Conservation (phyloP, 441 rosid species). For the Erysimum pusillum region DNA sequence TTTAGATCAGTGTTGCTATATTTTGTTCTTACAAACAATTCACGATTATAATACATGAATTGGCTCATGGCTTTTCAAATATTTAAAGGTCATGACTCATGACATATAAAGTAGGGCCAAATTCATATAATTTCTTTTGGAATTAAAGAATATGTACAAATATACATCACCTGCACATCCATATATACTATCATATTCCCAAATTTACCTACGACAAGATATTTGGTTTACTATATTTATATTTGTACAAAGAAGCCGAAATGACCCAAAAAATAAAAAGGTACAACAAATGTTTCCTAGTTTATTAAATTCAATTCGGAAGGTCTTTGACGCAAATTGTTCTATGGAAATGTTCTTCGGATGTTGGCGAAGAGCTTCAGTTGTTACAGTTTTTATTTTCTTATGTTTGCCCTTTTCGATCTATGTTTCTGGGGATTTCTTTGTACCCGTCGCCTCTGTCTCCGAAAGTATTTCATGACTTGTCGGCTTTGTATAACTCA, state of each 20-base stretch:
- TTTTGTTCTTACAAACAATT: slow-evolving; percentile 14
- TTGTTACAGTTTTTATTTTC: too few species aligned
- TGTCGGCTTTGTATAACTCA: too few species aligned
- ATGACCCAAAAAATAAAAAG: background rate
- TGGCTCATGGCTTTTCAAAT: slow-evolving; percentile 36
- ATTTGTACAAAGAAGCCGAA: background rate
- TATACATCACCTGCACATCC: slow-evolving; percentile 2
- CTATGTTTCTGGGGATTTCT: too few species aligned
- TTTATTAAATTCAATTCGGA: background rate
- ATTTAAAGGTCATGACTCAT: slow-evolving; percentile 36
- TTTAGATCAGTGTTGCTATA: background rate
- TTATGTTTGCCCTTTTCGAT: too few species aligned
- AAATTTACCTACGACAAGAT: background rate
- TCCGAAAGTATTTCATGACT: too few species aligned
- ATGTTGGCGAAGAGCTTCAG: too few species aligned
- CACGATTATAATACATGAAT: background rate
- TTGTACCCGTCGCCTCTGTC: too few species aligned
- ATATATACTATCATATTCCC: background rate
- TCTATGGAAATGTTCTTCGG: too few species aligned
- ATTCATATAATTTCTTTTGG: slow-evolving; percentile 25
- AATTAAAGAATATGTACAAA: slow-evolving; percentile 28
- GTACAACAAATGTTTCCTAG: background rate
- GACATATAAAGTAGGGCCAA: slow-evolving; percentile 27
- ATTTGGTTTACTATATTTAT: background rate
- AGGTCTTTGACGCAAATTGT: too few species aligned